phyloP scores from a whole-genome alignment of 306 rosid genomes.

The Rosa persica region DNA sequence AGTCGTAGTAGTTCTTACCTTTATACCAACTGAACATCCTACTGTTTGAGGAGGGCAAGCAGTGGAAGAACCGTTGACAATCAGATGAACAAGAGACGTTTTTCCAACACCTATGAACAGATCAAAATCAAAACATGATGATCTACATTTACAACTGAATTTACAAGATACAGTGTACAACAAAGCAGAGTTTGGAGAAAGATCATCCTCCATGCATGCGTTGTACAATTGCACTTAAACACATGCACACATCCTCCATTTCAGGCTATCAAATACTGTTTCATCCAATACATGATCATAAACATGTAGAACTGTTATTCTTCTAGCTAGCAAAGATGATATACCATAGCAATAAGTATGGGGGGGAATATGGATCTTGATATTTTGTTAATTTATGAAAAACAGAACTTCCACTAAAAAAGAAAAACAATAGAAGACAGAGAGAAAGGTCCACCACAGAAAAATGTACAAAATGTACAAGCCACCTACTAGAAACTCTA shows the following conservation, averaged over 20 bases:
- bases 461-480: background rate
- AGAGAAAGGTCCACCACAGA: background rate
- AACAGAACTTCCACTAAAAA: background rate
- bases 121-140: constrained; percentile 16
- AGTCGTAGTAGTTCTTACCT: constrained; percentile 47
- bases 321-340: constrained; percentile 5
- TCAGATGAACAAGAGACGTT: constrained; percentile 83
- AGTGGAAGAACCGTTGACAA: constrained; percentile 76
- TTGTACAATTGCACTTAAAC: background rate
- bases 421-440: background rate
- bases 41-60: constrained; percentile 78
- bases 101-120: constrained; percentile 82
- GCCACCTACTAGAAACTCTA: background rate
- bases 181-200: background rate
- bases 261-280: background rate
- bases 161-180: background rate
- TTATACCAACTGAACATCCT: constrained; percentile 89
- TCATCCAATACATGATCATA: background rate
- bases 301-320: background rate
- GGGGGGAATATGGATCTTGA: background rate
- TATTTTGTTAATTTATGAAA: background rate
- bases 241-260: background rate
- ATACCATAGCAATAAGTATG: background rate
- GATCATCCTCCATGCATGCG: background rate
- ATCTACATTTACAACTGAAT: background rate